Evolutionary conservation across 2,329 filamentous ascomycete species (phyloP), one percentile per base, ranked within the genome.

Genomic region (Madurella fahalii): DNA sequence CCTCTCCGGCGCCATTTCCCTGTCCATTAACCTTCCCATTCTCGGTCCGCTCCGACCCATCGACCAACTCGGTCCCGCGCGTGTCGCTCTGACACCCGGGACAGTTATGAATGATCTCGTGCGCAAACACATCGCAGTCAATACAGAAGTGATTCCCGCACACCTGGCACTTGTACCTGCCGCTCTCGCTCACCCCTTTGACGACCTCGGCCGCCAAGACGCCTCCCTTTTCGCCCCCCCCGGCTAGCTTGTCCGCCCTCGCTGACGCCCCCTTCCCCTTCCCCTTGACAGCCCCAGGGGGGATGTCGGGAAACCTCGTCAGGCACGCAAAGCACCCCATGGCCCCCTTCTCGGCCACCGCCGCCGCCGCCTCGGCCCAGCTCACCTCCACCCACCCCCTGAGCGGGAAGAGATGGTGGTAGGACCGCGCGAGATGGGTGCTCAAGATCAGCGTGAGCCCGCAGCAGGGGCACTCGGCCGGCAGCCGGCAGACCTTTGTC

Each of bases 111-210:
- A 96, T 82, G 12, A 95, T 84, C 73, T 96, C 91, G 69, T 99
- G 94, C 20, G 90, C 88, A 73, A 94, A 96, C 20, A 96, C 84
- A 70, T 99, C 94, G 70, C 94, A 99, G 69, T 99, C 94, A 61
- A 99, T 95, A 76, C 94, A 99, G 69, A 97, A 99, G 72, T 97
- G 93, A 56, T 89, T 85, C 2, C 80, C 73, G 71, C 94, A 99
- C n/a, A 86, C 85, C 62, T 87, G 82, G 69, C 94, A 99, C 56
- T 89, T 89, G 68, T 99, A 99, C 49, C 94, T 77, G 46, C 87
- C 85, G 67, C 88, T 94, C 74, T 95, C 90, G 68, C 89, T 93
- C 42, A 92, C 86, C 1, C 87, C 85, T 65, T 84, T 87, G 16
- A 69, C 61, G 53, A 69, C 32, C 12, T n/a, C 43, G 15, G 45